Evolutionary conservation across 352 stramenopile species (phyloP).

Genomic region (Pythium aristosporum): DNA sequence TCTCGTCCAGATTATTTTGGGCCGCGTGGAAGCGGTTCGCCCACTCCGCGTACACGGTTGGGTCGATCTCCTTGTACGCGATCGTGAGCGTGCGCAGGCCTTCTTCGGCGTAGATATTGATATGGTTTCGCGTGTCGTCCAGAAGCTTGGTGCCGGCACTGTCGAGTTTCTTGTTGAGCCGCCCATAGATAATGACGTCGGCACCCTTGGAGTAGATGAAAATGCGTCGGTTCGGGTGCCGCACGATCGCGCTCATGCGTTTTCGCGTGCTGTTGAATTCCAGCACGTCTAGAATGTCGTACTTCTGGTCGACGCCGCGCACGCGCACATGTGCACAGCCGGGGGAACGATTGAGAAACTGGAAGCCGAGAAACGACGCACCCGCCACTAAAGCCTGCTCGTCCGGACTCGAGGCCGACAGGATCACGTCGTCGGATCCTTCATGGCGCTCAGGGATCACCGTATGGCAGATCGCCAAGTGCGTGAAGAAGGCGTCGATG

Average conservation of each 20-base stretch:
- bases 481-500: constrained; percentile 72
- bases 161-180: constrained; percentile 66
- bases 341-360: constrained; percentile 71
- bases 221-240: constrained; percentile 55
- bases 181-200: constrained; percentile 66
- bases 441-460: constrained; percentile 70
- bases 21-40: constrained; percentile 60
- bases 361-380: constrained; percentile 87
- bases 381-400: constrained; percentile 82
- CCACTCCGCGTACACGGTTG: constrained; percentile 66
- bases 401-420: constrained; percentile 81
- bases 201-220: constrained; percentile 81
- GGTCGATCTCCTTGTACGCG: constrained; percentile 53
- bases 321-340: constrained; percentile 52
- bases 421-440: constrained; percentile 47
- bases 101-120: constrained; percentile 84
- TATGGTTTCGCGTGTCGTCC: constrained; percentile 52
- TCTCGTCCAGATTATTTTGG: constrained; percentile 57
- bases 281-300: constrained; percentile 92
- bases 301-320: constrained; percentile 70
- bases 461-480: constrained; percentile 74
- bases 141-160: constrained; percentile 44
- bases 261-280: constrained; percentile 92
- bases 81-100: constrained; percentile 89
- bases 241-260: constrained; percentile 85